These are phyloP conservation scores for Phlyctochytrium arcticum DNA, from an alignment of 192 early-diverging fungal species.

Conservation along the genomic window DNA sequence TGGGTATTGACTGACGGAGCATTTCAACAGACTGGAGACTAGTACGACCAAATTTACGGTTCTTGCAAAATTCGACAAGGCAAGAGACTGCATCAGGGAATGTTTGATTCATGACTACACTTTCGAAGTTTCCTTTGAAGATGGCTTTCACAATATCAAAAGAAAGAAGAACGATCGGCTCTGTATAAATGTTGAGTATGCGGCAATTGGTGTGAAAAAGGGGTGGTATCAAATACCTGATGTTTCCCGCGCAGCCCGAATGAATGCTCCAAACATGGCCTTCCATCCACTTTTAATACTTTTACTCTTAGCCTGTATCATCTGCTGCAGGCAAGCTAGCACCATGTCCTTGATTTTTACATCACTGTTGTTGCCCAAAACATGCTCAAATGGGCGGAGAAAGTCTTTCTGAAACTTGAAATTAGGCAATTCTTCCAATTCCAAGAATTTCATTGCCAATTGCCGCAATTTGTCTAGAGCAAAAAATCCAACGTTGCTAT, in stretches of 20 bases:
- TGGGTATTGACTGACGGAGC: constrained; percentile 40
- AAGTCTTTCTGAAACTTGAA: constrained; percentile 99
- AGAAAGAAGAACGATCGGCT: constrained; percentile 56
- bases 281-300: constrained; percentile 56
- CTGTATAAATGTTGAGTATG: constrained; percentile 40
- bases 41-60: constrained; percentile 63
- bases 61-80: constrained; percentile 62
- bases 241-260: constrained; percentile 54
- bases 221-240: constrained; percentile 50
- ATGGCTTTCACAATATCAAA: constrained; percentile 73
- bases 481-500: constrained; percentile 85
- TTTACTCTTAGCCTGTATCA: constrained; percentile 54
- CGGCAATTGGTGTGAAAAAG: constrained; percentile 6
- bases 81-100: constrained; percentile 49
- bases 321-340: constrained; percentile 52
- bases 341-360: constrained; percentile 78
- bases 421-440: constrained; percentile 91
- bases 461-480: constrained; percentile 92
- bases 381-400: constrained; percentile 78
- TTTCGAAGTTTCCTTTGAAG: constrained; percentile 60
- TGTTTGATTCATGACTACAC: constrained; percentile 54
- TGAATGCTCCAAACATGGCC: constrained; percentile 54
- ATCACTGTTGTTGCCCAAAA: constrained; percentile 69
- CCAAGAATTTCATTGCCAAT: constrained; percentile 92
- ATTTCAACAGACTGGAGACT: constrained; percentile 56